phyloP scores from a whole-genome alignment of 106 monocot species.

The Posidonia australis region DNA sequence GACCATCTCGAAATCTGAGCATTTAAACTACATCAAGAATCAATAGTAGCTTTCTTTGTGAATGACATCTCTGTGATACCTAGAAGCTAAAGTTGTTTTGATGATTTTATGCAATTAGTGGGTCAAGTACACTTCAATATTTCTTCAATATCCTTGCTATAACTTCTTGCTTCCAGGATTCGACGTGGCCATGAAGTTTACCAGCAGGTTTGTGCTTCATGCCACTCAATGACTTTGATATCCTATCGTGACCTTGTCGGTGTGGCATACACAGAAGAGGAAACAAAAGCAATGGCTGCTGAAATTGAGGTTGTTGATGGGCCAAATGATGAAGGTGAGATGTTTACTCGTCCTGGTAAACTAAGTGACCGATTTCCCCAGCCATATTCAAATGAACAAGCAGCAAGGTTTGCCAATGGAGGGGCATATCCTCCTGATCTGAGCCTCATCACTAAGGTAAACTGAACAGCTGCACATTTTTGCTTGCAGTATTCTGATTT shows the following conservation, averaged over 20 bases:
- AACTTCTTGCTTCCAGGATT: slow-evolving; percentile 37
- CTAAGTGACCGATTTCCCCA: slow-evolving; percentile 21
- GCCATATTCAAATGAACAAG: slow-evolving; percentile 28
- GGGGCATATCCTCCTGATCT: slow-evolving; percentile 29
- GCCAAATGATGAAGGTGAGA: slow-evolving; percentile 17
- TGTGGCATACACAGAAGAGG: slow-evolving; percentile 87
- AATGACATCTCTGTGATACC: no score
- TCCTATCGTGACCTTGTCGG: slow-evolving; percentile 84
- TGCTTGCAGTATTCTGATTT: background rate
- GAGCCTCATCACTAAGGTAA: slow-evolving; percentile 17
- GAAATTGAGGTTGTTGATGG: slow-evolving; percentile 32
- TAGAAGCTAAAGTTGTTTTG: no score
- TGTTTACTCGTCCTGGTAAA: slow-evolving; percentile 24
- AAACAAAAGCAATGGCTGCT: slow-evolving; percentile 82
- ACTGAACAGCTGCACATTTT: background rate
- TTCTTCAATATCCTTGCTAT: background rate
- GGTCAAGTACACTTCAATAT: background rate
- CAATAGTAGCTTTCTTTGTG: no score
- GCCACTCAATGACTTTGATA: slow-evolving; percentile 27
- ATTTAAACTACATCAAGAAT: no score
- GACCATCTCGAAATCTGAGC: no score
- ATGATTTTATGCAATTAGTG: background rate
- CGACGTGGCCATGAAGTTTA: slow-evolving; percentile 15
- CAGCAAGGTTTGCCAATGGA: slow-evolving; percentile 26
- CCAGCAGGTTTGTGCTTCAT: slow-evolving; percentile 25